Percentiles rank a stretch among this genome's conserved stretches.
Evolutionary conservation across 1,139 yeast genomes (phyloP).

Genomic region (Kodamaea arcana): DNA sequence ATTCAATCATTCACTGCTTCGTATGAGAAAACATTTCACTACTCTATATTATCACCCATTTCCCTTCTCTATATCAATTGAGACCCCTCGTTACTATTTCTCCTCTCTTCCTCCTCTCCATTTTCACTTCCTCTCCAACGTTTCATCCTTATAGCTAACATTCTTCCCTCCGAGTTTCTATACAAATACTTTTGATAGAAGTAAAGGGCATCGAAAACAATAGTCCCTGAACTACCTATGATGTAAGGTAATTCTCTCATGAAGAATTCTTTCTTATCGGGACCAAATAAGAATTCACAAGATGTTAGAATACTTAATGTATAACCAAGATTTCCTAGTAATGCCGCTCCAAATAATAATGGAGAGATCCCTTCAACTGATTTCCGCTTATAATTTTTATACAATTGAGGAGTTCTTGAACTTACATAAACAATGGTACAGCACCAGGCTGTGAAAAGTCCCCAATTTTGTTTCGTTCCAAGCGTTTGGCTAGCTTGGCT

Average conservation of each 20-base stretch:
- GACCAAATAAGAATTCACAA: constrained; percentile 32
- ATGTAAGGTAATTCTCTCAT: constrained; percentile 75
- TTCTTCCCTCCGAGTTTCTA: constrained; percentile 23
- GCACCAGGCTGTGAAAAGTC: constrained; percentile 69
- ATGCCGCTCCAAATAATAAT: constrained; percentile 70
- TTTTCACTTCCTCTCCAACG: constrained; percentile 23
- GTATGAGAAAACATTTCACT: too few relatives aligned
- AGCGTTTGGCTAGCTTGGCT: too few relatives aligned
- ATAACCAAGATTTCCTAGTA: constrained; percentile 78
- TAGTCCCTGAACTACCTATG: constrained; percentile 83
- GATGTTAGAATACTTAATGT: constrained; percentile 66
- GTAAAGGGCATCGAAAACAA: constrained; percentile 70
- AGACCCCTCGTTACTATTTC: constrained; percentile 7
- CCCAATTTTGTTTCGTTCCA: constrained; percentile 38
- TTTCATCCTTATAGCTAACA: constrained; percentile 25
- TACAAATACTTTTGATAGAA: constrained; percentile 58
- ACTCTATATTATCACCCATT: too few relatives aligned
- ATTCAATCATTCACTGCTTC: too few relatives aligned
- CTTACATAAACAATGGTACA: constrained; percentile 73
- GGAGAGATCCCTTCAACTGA: constrained; percentile 86
- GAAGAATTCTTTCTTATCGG: constrained; percentile 46
- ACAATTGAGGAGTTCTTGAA: constrained; percentile 82
- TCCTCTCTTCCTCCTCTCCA: constrained; percentile 1
- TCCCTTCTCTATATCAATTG: constrained; percentile 4
- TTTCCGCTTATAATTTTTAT: constrained; percentile 68